phyloP scores from a whole-genome alignment of 148 eudicot species.

The Euryodendron excelsum region DNA sequence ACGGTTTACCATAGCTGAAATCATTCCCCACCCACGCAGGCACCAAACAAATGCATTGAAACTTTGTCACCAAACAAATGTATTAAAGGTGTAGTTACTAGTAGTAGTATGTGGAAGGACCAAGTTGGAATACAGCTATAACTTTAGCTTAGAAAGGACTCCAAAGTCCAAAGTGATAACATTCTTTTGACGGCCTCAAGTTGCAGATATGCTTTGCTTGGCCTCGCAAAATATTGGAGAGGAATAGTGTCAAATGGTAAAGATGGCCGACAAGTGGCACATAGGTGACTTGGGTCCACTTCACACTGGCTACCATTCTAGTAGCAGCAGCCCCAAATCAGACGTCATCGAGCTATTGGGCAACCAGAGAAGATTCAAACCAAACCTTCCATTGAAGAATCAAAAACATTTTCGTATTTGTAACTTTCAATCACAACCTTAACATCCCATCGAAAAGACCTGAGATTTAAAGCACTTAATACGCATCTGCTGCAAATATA shows the following conservation, averaged over 20 bases:
- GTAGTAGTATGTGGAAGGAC: too few species aligned
- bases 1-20: too few species aligned
- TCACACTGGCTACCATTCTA: too few species aligned
- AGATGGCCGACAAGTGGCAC: too few species aligned
- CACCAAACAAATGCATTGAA: too few species aligned
- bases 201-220: conserved; percentile 2
- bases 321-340: not conserved
- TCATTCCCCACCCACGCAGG: too few species aligned
- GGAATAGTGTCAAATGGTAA: too few species aligned
- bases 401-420: not conserved
- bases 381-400: not conserved
- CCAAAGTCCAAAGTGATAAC: not conserved
- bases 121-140: too few species aligned
- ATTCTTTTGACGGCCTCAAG: not conserved
- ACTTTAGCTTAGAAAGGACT: not conserved
- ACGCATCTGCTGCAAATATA: too few species aligned
- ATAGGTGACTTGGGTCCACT: too few species aligned
- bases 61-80: too few species aligned
- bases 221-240: not conserved
- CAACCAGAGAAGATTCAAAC: not conserved
- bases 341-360: not conserved
- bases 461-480: not conserved
- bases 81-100: too few species aligned
- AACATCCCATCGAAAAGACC: conserved; percentile 32
- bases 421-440: conserved; percentile 20